phyloP scores from a whole-genome alignment of 169 alveolate species.

The Fabrea salina region DNA sequence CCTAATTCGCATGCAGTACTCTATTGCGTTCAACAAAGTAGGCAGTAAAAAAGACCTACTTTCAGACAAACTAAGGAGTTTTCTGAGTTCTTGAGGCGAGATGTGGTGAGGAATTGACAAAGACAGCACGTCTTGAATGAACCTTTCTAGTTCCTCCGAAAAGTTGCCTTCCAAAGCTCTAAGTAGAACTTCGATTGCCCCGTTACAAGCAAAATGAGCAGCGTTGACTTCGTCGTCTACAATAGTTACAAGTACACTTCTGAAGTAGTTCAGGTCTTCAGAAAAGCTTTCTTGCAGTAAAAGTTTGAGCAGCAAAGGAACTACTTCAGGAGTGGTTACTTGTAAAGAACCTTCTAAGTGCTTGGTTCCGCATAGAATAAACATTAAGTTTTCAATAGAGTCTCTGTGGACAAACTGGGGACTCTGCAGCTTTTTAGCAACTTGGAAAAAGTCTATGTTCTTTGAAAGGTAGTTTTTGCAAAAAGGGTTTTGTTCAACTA shows the following conservation, averaged over 20 bases:
- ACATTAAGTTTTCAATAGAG: slow-evolving; percentile 8
- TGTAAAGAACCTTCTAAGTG: background rate
- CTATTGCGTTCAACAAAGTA: too few species aligned
- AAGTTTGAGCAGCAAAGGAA: slow-evolving; percentile 14
- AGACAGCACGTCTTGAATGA: background rate
- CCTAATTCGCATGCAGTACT: too few species aligned
- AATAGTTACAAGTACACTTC: background rate
- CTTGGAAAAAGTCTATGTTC: background rate
- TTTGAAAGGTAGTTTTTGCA: slow-evolving; percentile 12
- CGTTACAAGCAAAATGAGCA: slow-evolving; percentile 5
- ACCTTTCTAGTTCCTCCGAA: background rate
- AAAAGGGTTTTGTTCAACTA: slow-evolving; percentile 16
- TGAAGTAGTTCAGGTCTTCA: background rate
- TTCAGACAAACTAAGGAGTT: too few species aligned
- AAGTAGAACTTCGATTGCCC: background rate
- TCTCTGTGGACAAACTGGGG: background rate
- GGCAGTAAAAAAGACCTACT: too few species aligned
- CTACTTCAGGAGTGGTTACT: slow-evolving; percentile 23
- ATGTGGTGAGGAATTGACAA: slow-evolving; percentile 15
- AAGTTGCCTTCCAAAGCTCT: background rate
- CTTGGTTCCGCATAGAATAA: slow-evolving; percentile 6
- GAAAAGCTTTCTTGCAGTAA: background rate
- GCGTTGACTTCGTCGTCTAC: slow-evolving; percentile 21
- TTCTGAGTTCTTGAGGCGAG: slow-evolving; percentile 28
- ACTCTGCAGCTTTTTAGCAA: background rate